Evolutionary conservation across 306 rosid species (phyloP).

Genomic region (Ceratonia siliqua): DNA sequence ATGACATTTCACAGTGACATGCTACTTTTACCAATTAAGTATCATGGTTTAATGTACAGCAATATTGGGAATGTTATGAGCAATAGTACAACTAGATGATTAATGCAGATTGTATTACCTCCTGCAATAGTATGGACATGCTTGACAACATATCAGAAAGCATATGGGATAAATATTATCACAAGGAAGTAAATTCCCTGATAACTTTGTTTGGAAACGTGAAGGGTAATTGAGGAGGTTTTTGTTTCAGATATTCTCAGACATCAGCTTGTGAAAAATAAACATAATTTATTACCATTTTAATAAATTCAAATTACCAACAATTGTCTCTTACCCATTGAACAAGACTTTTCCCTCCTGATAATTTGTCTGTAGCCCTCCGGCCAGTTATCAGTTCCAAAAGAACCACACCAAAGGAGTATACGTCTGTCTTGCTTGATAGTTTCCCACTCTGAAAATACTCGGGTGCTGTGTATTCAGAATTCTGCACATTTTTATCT

Average conservation of each 20-base stretch:
- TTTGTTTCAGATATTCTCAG: neutral
- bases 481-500: neutral
- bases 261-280: neutral
- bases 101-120: neutral
- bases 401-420: slow-evolving; percentile 32
- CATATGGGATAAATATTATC: neutral
- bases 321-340: slow-evolving; percentile 20
- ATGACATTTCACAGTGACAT: neutral
- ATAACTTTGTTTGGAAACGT: neutral
- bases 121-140: neutral
- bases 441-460: slow-evolving; percentile 8
- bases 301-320: neutral
- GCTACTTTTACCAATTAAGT: neutral
- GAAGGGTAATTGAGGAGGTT: neutral
- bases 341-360: slow-evolving; percentile 12
- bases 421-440: slow-evolving; percentile 18
- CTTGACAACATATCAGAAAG: neutral
- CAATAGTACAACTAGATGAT: neutral
- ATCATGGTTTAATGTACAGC: neutral
- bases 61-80: neutral
- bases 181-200: too few species aligned
- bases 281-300: neutral
- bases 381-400: slow-evolving; percentile 29
- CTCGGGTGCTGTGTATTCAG: slow-evolving; percentile 20
- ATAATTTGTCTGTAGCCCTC: neutral